Percentiles rank a stretch among this genome's conserved stretches.
These are phyloP conservation scores for Populus euphratica DNA, from an alignment of 345 rosid genomes.

Conservation along the genomic window DNA sequence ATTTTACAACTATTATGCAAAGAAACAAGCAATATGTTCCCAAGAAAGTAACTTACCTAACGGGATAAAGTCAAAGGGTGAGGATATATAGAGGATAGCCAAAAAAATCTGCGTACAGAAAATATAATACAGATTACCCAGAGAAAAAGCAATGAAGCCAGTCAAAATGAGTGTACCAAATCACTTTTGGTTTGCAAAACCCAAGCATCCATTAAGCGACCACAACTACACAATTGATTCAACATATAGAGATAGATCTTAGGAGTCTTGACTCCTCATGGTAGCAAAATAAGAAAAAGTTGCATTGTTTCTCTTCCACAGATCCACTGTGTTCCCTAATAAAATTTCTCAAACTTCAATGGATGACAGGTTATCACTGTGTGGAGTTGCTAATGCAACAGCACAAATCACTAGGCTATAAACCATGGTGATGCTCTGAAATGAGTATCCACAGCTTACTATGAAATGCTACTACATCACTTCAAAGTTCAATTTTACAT, in stretches of 20 bases:
- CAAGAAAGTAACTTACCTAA: slow-evolving; percentile 40
- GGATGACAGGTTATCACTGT: not conserved
- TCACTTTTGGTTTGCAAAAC: not conserved
- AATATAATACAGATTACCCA: not conserved
- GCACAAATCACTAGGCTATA: not conserved
- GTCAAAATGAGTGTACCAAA: not conserved
- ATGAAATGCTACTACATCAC: not conserved
- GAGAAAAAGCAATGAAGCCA: not conserved
- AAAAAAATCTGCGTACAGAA: slow-evolving; percentile 52
- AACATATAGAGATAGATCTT: not conserved
- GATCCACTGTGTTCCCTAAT: not conserved
- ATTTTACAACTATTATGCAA: no score
- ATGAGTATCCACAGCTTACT: not conserved
- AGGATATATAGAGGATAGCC: slow-evolving; percentile 56
- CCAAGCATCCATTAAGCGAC: no score
- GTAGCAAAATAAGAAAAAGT: not conserved
- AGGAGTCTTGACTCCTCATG: not conserved
- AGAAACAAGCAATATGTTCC: not conserved
- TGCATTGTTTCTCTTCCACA: not conserved
- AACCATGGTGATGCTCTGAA: not conserved
- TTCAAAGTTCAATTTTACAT: no score
- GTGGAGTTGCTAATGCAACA: not conserved
- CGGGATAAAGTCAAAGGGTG: slow-evolving; percentile 67
- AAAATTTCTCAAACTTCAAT: not conserved
- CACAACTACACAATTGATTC: not conserved